Base-by-base conservation (phyloP, 176 grass and related monocot species). In the Hordeum marinum region DNA sequence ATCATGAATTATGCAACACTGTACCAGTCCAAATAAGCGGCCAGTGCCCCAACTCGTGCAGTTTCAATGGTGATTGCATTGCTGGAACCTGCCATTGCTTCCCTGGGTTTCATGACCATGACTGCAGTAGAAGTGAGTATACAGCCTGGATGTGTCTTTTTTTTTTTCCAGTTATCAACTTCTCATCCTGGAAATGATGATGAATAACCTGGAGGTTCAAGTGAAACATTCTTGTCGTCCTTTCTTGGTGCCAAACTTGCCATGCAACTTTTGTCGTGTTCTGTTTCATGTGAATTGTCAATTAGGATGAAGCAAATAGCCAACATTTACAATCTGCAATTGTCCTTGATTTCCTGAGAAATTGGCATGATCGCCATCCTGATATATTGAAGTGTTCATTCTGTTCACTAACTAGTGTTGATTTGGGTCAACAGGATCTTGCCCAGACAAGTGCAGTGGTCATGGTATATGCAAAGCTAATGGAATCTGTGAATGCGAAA, bases 11-110 rank as follows among this genome's bases (percentile, higher is more conserved):
- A 79, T 99, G 94, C 64, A 87, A 81, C 54, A 77, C 75, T 11
- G 25, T 81, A 11, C 87, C 92, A 27, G 75, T 94, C 32, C 55
- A 72, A 37, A 27, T 94, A 63, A 91, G 58, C 82, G 94, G 97
- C 48, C 91, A 88, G 26, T 99, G 97, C 70, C 90, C 91, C 72
- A 87, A 78, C 26, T 94, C 84, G 1, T 99, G 97, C 76, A 94
- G 86, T 87, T 92, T 89, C 35, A 99, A 96, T 24, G 97, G 97
- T 80, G 92, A 94, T 78, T 99, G 97, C 85, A 82, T 99, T 84
- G 88, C 92, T 94, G 97, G 91, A 61, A 88, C 82, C 60, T 99
- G 97, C 50, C 94, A 89, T 61, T 99, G 97, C 90, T 99, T 99
- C 76, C 84, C 91, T 87, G 97, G 96, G 57, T 99, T 99, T 85